Percentiles rank a stretch among this genome's conserved stretches.
Conservation (phyloP, 164 flowering plant genomes). For the Magnolia officinalis region DNA sequence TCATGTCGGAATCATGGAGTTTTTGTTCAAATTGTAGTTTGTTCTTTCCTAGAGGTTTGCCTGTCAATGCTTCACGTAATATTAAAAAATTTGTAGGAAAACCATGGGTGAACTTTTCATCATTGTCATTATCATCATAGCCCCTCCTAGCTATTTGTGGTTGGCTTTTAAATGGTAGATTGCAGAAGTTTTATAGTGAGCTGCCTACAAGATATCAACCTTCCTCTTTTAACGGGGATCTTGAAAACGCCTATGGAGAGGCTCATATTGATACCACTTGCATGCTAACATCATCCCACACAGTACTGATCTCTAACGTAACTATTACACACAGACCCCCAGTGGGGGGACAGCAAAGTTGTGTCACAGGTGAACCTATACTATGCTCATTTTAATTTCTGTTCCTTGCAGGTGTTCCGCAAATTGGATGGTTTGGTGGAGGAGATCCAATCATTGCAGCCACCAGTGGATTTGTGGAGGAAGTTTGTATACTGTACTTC, state of each 20-base stretch:
- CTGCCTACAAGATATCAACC: background rate
- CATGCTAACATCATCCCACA: background rate
- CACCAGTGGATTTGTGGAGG: slow-evolving; percentile 87
- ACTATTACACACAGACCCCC: background rate
- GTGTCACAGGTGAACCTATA: background rate
- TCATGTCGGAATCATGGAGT: background rate
- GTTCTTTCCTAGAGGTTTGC: background rate
- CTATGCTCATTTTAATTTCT: background rate
- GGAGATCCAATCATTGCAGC: slow-evolving; percentile 70
- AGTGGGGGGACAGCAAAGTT: background rate
- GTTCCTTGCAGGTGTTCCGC: slow-evolving; percentile 61
- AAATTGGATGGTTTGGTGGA: slow-evolving; percentile 79
- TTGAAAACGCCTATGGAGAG: background rate
- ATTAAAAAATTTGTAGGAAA: background rate
- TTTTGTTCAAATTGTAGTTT: background rate
- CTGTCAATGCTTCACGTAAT: background rate
- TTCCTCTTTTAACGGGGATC: background rate
- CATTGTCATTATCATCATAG: background rate
- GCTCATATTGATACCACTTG: background rate
- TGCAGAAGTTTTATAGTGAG: background rate
- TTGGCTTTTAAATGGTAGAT: background rate
- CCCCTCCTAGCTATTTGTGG: background rate
- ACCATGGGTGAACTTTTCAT: background rate
- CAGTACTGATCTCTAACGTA: background rate
- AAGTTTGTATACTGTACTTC: slow-evolving; percentile 91